Evolutionary conservation across 2,329 filamentous ascomycete genomes (phyloP), one percentile per base, ranked within the genome.

Genomic region (Ilyonectria mors-panacis): DNA sequence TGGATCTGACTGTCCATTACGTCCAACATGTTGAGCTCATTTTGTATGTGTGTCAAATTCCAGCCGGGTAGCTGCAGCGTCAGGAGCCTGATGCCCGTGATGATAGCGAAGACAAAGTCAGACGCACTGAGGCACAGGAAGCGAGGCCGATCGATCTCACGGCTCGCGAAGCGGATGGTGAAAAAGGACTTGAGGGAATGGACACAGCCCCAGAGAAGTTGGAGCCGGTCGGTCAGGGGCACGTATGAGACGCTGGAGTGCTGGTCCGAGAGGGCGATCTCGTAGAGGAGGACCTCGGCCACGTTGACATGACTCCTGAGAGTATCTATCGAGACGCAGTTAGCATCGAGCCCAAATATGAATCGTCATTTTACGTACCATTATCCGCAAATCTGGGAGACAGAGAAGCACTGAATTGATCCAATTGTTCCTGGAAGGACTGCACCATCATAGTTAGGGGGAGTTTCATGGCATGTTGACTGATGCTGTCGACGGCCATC

Each of bases 201-300:
- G 37, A 84, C 75, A 67, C 85, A 86, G 10, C 75, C 73, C 82
- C 82, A 84, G n/a, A 87, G 81, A 19, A 86, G 78, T 21, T 81
- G 78, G 2, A 86, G 76, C 8, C 85, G 81, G 35, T 85, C 82
- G 2, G 79, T 74, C 9, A 77, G 68, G 5, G 80, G 59, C 58
- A 85, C 75, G 47, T 75, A 75, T 3, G 75, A 70, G 9, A 77
- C 64, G 10, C 70, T 70, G 48, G 77, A 77, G 66, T 78, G 75
- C 26, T 76, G 70, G 3, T 85, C 84, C 4, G 82, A 81, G 30
- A 87, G 76, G 65, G 79, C 82, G 42, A 84, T 76, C 67, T 86
- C 85, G 68, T 83, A 85, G 19, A 87, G 76, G 4, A 87, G 80
- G 9, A 85, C 78, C 68, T 86, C 81, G 23, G 83, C 83, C 13